phyloP scores from a whole-genome alignment of 306 rosid genomes.

The Mimosa pudica region DNA sequence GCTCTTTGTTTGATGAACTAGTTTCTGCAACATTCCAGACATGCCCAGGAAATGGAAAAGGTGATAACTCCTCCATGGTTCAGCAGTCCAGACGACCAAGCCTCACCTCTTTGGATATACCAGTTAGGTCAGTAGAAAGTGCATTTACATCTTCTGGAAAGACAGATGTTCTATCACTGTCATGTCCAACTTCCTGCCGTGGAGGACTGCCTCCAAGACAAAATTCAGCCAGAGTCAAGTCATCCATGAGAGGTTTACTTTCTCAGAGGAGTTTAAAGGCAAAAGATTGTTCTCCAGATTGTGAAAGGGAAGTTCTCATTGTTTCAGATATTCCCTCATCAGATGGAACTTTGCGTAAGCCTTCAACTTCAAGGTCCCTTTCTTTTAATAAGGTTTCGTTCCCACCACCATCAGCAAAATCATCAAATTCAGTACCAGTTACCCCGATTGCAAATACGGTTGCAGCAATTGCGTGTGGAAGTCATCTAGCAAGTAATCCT shows the following conservation, averaged over 20 bases:
- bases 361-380: conserved; percentile 64
- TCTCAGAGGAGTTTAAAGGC: conserved; percentile 63
- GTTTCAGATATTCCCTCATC: conserved; percentile 58
- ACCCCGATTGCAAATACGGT: conserved; percentile 63
- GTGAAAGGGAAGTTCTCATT: conserved; percentile 64
- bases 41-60: conserved; percentile 41
- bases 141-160: conserved; percentile 52
- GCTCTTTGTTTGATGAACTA: conserved; percentile 4
- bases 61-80: conserved; percentile 40
- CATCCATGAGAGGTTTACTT: conserved; percentile 55
- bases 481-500: conserved; percentile 42
- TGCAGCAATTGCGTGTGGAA: conserved; percentile 42
- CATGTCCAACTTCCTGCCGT: conserved; percentile 66
- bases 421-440: conserved; percentile 67
- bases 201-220: conserved; percentile 76
- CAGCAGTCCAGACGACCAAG: conserved; percentile 58
- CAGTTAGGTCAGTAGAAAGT: conserved; percentile 62
- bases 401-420: conserved; percentile 55
- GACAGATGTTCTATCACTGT: conserved; percentile 45
- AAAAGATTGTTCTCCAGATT: conserved; percentile 49
- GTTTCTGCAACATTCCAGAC: conserved; percentile 40
- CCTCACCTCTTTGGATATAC: conserved; percentile 69
- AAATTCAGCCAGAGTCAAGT: conserved; percentile 57
- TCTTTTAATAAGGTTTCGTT: conserved; percentile 65
- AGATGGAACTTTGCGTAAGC: conserved; percentile 47